Conservation (phyloP, 805 yeast genomes). For the Cyberlindnera maritima region DNA sequence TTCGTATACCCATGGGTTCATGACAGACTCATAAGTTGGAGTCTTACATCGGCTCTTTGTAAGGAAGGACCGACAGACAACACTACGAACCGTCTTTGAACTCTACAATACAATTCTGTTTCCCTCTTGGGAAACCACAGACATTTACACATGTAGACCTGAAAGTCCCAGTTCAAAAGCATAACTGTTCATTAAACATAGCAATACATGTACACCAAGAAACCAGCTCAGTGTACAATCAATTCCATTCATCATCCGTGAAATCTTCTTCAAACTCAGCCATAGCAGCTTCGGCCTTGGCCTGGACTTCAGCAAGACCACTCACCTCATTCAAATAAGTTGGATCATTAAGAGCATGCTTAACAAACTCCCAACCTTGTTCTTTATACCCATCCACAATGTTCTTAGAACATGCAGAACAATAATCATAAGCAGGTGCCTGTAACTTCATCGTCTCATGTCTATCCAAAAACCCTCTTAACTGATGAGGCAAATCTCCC, state of each 20-base stretch:
- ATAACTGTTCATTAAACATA: no score
- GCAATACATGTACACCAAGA: neutral
- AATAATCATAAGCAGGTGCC: slow-evolving; percentile 70
- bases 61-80: no score
- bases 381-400: slow-evolving; percentile 51
- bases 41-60: no score
- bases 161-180: no score
- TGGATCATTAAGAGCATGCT: slow-evolving; percentile 61
- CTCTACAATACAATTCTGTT: no score
- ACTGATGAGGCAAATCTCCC: slow-evolving; percentile 84
- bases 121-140: no score
- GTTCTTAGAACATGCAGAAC: slow-evolving; percentile 80
- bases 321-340: slow-evolving; percentile 71
- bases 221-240: no score
- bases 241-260: slow-evolving; percentile 22
- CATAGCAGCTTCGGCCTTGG: slow-evolving; percentile 53
- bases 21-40: no score
- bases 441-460: slow-evolving; percentile 62
- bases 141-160: no score
- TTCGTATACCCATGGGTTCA: no score
- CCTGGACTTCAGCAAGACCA: slow-evolving; percentile 74
- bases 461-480: slow-evolving; percentile 77
- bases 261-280: slow-evolving; percentile 26
- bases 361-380: slow-evolving; percentile 81
- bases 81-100: no score